A percentile compares a stretch with the other conserved stretches of the same genome.
Evolutionary conservation across 768 basidiomycete species (phyloP).

Genomic region (Suillus tomentosus): DNA sequence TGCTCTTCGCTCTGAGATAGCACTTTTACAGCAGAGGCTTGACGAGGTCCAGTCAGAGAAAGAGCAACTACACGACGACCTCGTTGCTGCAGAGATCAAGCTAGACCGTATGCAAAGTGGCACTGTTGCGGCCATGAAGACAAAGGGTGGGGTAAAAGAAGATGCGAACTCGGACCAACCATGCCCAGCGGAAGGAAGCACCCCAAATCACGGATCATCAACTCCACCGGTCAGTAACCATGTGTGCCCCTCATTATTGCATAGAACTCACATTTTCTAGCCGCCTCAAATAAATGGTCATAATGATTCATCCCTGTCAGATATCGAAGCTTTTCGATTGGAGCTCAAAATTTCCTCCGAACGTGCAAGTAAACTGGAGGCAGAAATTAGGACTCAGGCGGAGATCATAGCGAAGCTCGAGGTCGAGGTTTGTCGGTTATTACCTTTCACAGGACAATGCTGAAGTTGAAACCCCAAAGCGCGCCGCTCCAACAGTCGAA

Average conservation of each 20-base stretch:
- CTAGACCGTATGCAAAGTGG: slow-evolving; percentile 61
- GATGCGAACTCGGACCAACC: slow-evolving; percentile 33
- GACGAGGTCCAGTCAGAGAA: slow-evolving; percentile 51
- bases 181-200: slow-evolving; percentile 42
- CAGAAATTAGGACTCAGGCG: slow-evolving; percentile 45
- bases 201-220: slow-evolving; percentile 50
- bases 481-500: slow-evolving; percentile 41
- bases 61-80: slow-evolving; percentile 50
- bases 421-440: slow-evolving; percentile 42
- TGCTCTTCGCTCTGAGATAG: slow-evolving; percentile 60
- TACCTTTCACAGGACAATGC: slow-evolving; percentile 36
- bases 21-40: slow-evolving; percentile 49
- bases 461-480: background rate
- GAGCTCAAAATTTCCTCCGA: slow-evolving; percentile 34
- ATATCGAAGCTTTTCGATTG: slow-evolving; percentile 41
- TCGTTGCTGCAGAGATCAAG: slow-evolving; percentile 59
- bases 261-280: slow-evolving; percentile 45
- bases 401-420: slow-evolving; percentile 47
- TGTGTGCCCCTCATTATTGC: slow-evolving; percentile 21
- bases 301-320: slow-evolving; percentile 40
- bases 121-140: slow-evolving; percentile 51
- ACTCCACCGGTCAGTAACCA: slow-evolving; percentile 75
- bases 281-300: slow-evolving; percentile 42
- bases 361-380: slow-evolving; percentile 51
- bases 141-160: slow-evolving; percentile 35